A percentile compares a stretch with the other conserved stretches of the same genome.
These are phyloP conservation scores for Chalciporus sp. DNA, from an alignment of 1,284 basidiomycete species.

Conservation along the genomic window DNA sequence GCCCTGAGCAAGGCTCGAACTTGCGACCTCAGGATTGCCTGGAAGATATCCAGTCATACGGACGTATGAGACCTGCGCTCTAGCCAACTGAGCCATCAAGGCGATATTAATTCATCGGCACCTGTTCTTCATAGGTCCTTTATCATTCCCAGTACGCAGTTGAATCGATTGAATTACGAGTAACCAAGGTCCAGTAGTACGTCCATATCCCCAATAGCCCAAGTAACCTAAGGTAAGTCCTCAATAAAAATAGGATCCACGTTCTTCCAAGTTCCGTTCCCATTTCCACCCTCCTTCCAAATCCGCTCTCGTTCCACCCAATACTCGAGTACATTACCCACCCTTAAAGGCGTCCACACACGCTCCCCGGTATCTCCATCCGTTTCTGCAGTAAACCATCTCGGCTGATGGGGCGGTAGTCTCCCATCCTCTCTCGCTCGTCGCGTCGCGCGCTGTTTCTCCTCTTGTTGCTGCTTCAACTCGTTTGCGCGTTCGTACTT, in stretches of 20 bases:
- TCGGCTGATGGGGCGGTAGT: slow-evolving; percentile 73
- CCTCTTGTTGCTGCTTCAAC: slow-evolving; percentile 87
- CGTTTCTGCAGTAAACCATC: slow-evolving; percentile 79
- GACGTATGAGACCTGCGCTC: slow-evolving; percentile 37
- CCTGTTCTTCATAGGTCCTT: neutral
- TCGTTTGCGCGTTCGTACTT: slow-evolving; percentile 89
- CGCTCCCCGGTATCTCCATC: slow-evolving; percentile 87
- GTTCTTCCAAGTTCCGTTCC: slow-evolving; percentile 56
- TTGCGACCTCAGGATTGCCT: slow-evolving; percentile 56
- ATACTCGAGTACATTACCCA: slow-evolving; percentile 68
- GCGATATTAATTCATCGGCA: slow-evolving; percentile 4
- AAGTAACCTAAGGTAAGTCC: slow-evolving; percentile 22
- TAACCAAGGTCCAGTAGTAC: neutral
- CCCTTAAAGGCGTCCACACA: slow-evolving; percentile 75
- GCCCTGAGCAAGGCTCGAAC: slow-evolving; percentile 54
- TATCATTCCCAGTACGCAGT: too few relatives aligned
- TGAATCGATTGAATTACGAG: neutral
- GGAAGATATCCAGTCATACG: slow-evolving; percentile 28
- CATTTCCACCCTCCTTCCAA: slow-evolving; percentile 42
- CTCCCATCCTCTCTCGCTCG: slow-evolving; percentile 78
- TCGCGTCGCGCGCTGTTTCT: slow-evolving; percentile 82
- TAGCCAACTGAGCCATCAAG: slow-evolving; percentile 37
- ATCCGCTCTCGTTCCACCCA: slow-evolving; percentile 80
- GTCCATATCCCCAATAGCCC: neutral
- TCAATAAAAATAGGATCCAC: slow-evolving; percentile 86